Evolutionary conservation across 371 early-diverging fungal genomes (phyloP).

Genomic region (Lichtheimia corymbifera): DNA sequence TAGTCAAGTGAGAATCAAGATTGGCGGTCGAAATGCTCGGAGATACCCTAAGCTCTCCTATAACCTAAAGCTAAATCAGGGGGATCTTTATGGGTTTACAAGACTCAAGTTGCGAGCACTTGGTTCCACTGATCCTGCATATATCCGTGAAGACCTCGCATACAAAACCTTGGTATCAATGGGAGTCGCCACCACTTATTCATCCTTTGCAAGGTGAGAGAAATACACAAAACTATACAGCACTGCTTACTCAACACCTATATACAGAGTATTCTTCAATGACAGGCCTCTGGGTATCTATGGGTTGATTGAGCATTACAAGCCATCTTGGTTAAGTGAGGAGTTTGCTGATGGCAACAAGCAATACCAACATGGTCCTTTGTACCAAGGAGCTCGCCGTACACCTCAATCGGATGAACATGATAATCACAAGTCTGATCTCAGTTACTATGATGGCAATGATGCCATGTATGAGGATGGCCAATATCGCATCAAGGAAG

Average conservation of each 20-base stretch:
- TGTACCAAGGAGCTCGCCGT: slow-evolving; percentile 19
- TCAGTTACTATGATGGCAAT: slow-evolving; percentile 25
- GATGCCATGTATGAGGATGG: slow-evolving; percentile 3
- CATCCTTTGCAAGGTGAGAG: slow-evolving; percentile 22
- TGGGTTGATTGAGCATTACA: slow-evolving; percentile 18
- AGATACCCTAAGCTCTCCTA: slow-evolving; percentile 18
- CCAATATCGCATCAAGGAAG: slow-evolving; percentile 13
- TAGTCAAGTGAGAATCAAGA: slow-evolving; percentile 6
- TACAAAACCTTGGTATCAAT: slow-evolving; percentile 14
- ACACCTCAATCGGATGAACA: neutral
- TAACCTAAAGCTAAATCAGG: slow-evolving; percentile 17
- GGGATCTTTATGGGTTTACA: slow-evolving; percentile 12
- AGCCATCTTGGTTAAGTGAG: slow-evolving; percentile 18
- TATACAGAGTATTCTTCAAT: slow-evolving; percentile 19
- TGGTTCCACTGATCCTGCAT: slow-evolving; percentile 20
- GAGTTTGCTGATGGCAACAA: slow-evolving; percentile 17
- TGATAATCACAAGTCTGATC: slow-evolving; percentile 5
- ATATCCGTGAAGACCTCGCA: slow-evolving; percentile 20
- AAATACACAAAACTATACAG: neutral
- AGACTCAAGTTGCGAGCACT: slow-evolving; percentile 20
- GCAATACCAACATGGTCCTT: slow-evolving; percentile 9
- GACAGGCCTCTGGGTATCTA: slow-evolving; percentile 21
- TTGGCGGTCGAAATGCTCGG: slow-evolving; percentile 17
- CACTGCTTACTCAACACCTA: neutral
- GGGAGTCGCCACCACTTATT: slow-evolving; percentile 14